Percentiles rank a stretch among this genome's conserved stretches.
Conservation (phyloP, 1,284 basidiomycete genomes). For the Chalciporus piperatoides region DNA sequence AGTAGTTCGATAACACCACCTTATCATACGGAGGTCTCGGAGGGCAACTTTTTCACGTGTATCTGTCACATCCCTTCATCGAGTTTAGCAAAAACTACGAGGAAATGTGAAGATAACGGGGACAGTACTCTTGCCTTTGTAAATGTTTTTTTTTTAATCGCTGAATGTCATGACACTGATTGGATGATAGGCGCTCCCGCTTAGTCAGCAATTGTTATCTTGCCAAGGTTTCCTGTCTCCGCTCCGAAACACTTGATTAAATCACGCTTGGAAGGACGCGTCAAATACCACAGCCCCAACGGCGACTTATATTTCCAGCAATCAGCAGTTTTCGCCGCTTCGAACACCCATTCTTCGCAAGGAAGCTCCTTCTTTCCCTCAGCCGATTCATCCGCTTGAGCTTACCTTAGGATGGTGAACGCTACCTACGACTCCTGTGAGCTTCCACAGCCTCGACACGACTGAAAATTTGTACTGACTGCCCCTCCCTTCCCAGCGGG, state of each 20-base stretch:
- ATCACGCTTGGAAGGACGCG: constrained; percentile 4
- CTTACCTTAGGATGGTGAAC: constrained; percentile 34
- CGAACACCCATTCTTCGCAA: constrained; percentile 4
- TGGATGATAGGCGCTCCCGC: constrained; percentile 23
- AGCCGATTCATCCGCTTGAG: neutral
- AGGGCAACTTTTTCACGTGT: too few species aligned
- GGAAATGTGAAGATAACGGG: constrained; percentile 13
- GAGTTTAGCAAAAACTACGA: too few species aligned
- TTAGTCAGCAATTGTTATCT: constrained; percentile 29
- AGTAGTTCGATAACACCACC: too few species aligned
- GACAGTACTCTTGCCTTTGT: too few species aligned
- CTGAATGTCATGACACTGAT: constrained; percentile 9
- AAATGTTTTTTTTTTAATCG: neutral
- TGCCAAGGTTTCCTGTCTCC: constrained; percentile 11
- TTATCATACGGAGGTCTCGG: too few species aligned
- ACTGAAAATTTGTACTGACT: constrained; percentile 1
- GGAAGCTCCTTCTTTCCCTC: neutral
- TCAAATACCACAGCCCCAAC: constrained; percentile 19
- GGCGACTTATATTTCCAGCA: constrained; percentile 22
- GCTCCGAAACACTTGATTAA: constrained; percentile 1
- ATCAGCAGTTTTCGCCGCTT: neutral
- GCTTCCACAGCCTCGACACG: neutral
- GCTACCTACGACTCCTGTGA: constrained; percentile 36
- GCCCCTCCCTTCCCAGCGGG: constrained; percentile 32
- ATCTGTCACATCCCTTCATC: too few species aligned